Percentiles rank a stretch among this genome's conserved stretches.
Conservation (phyloP, 352 stramenopile genomes). For the Phytophthora hybrid region DNA sequence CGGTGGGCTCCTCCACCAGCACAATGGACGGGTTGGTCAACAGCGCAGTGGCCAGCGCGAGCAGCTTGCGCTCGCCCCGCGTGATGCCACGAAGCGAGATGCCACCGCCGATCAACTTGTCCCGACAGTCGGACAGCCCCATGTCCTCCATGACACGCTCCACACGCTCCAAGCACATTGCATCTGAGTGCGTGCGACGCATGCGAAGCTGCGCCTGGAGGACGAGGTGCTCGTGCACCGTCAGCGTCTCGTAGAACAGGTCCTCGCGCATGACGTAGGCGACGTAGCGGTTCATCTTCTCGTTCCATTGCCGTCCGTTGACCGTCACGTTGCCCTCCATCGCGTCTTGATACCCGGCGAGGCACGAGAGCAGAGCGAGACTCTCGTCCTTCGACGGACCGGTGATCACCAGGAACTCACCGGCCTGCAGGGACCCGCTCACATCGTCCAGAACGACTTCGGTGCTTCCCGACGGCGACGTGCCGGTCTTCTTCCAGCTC, state of each 20-base stretch:
- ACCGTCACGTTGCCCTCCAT: slow-evolving; percentile 77
- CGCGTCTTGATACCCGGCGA: slow-evolving; percentile 87
- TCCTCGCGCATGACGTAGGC: slow-evolving; percentile 90
- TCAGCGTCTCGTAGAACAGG: slow-evolving; percentile 88
- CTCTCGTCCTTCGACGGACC: slow-evolving; percentile 79
- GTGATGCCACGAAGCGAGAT: slow-evolving; percentile 65
- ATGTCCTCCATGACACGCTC: slow-evolving; percentile 71
- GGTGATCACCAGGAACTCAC: slow-evolving; percentile 71
- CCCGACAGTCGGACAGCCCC: slow-evolving; percentile 48
- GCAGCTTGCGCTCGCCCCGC: slow-evolving; percentile 81
- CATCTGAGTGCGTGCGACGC: slow-evolving; percentile 40
- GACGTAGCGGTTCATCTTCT: slow-evolving; percentile 40
- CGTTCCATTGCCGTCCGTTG: slow-evolving; percentile 62
- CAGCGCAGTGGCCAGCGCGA: slow-evolving; percentile 85
- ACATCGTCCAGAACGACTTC: slow-evolving; percentile 53
- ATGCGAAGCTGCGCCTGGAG: slow-evolving; percentile 89
- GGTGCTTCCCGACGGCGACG: background rate
- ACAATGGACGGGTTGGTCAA: slow-evolving; percentile 84
- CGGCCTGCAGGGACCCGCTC: slow-evolving; percentile 47
- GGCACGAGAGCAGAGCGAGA: slow-evolving; percentile 92
- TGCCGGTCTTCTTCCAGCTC: slow-evolving; percentile 13
- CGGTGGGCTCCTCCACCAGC: slow-evolving; percentile 90
- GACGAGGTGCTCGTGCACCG: slow-evolving; percentile 89
- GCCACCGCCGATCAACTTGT: slow-evolving; percentile 69
- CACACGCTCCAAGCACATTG: slow-evolving; percentile 56